Percentiles rank a stretch among this genome's conserved stretches.
phyloP scores from a whole-genome alignment of 2,329 filamentous ascomycete species.

The Furcasterigmium furcatum region DNA sequence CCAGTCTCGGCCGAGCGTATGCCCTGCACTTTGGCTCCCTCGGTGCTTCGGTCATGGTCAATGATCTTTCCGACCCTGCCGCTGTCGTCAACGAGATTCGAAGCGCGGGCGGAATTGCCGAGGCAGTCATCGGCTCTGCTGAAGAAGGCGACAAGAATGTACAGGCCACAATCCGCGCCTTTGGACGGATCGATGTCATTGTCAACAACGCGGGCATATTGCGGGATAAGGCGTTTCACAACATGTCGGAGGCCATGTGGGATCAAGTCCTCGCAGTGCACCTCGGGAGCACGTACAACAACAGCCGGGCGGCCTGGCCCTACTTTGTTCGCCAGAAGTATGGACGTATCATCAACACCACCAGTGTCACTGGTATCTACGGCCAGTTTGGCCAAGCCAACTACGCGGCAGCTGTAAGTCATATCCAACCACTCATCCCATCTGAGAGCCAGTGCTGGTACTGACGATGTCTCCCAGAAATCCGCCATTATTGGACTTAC shows the following conservation, averaged over 20 bases:
- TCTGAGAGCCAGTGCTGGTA: neutral
- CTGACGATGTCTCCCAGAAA: constrained; percentile 1
- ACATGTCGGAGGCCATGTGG: constrained; percentile 3
- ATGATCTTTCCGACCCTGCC: constrained; percentile 1
- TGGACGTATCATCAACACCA: constrained; percentile 2
- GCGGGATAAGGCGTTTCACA: constrained; percentile 1
- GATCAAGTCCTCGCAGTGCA: constrained; percentile 1
- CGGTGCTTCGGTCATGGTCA: constrained; percentile 4
- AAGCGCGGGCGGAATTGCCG: neutral
- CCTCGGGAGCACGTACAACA: neutral
- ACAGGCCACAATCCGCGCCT: neutral
- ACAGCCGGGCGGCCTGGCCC: constrained; percentile 1
- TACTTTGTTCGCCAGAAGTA: constrained; percentile 2
- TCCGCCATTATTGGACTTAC: constrained; percentile 3
- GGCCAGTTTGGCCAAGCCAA: constrained; percentile 4
- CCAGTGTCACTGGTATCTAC: constrained; percentile 2
- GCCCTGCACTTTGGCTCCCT: constrained; percentile 3
- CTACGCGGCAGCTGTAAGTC: constrained; percentile 1
- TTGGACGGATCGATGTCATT: neutral
- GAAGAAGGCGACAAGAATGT: constrained; percentile 2
- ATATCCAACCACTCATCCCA: neutral
- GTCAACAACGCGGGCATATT: constrained; percentile 1
- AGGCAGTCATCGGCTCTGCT: neutral
- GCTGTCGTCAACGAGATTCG: constrained; percentile 3
- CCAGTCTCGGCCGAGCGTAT: neutral